phyloP scores from a whole-genome alignment of 148 eudicot species.

The Chenopodium formosanum region DNA sequence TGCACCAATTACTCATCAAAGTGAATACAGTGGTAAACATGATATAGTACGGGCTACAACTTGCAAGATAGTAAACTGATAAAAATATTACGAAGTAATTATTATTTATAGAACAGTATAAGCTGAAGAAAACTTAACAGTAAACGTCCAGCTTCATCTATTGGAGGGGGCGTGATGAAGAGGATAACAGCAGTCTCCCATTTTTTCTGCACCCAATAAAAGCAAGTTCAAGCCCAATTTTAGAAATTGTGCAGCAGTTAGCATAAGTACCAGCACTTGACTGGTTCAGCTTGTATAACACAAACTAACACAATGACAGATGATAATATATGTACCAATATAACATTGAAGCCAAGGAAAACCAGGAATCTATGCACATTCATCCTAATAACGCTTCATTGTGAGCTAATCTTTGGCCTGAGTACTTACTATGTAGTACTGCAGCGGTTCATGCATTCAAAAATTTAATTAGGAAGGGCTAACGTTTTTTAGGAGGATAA shows the following conservation, averaged over 20 bases:
- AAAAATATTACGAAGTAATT: background rate
- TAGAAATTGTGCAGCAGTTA: background rate
- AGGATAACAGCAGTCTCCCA: slow-evolving; percentile 57
- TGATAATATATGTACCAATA: background rate
- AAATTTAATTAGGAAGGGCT: background rate
- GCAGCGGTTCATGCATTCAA: background rate
- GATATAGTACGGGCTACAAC: background rate
- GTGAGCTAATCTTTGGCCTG: background rate
- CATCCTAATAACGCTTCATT: background rate
- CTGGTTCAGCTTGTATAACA: background rate
- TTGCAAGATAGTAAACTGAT: background rate
- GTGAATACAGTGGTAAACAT: background rate
- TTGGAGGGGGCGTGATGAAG: slow-evolving; percentile 84
- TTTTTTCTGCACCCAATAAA: slow-evolving; percentile 46
- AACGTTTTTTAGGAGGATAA: background rate
- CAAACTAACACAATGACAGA: background rate
- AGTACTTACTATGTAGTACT: background rate
- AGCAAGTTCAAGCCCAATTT: background rate
- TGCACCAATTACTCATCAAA: slow-evolving; percentile 26
- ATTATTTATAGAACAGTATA: background rate
- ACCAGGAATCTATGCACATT: background rate
- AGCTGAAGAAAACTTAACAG: slow-evolving; percentile 35
- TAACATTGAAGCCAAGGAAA: background rate
- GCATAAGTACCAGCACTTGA: background rate
- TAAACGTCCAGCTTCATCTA: slow-evolving; percentile 76